Conservation (phyloP, 108 stramenopile species). For the Chaetoceros muelleri region DNA sequence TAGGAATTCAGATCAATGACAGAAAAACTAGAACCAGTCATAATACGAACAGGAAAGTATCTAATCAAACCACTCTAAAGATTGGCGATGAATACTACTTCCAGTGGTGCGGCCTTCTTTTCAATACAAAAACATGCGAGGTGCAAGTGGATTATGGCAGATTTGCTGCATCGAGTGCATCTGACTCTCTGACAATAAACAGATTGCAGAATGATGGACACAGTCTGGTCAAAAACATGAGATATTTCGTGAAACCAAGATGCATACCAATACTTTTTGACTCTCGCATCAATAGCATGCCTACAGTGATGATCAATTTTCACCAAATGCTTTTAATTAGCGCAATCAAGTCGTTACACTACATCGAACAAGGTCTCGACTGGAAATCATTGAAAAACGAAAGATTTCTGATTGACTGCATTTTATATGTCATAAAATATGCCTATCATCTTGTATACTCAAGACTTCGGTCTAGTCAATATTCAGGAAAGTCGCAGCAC, state of each 20-base stretch:
- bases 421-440: background rate
- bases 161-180: conserved; percentile 35
- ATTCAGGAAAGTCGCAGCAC: background rate
- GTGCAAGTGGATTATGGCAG: conserved; percentile 55
- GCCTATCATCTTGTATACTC: background rate
- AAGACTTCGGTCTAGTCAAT: background rate
- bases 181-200: conserved; percentile 43
- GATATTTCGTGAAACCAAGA: conserved; percentile 68
- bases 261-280: conserved; percentile 72
- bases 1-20: conserved; percentile 64
- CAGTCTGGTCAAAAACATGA: conserved; percentile 34
- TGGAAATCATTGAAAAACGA: background rate
- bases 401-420: background rate
- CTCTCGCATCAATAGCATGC: conserved; percentile 36
- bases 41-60: conserved; percentile 3
- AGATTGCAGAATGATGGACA: conserved; percentile 32
- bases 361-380: conserved; percentile 20
- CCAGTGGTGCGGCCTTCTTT: conserved; percentile 82
- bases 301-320: conserved; percentile 45
- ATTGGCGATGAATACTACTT: conserved; percentile 20
- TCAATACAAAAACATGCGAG: conserved; percentile 66
- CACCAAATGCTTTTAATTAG: conserved; percentile 55
- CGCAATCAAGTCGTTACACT: conserved; percentile 52
- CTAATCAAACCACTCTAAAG: conserved; percentile 5
- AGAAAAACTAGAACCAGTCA: conserved; percentile 42